A percentile compares a stretch with the other conserved stretches of the same genome.
These are phyloP conservation scores for Baeospora myosura DNA, from an alignment of 1,284 basidiomycete species.

Conservation along the genomic window DNA sequence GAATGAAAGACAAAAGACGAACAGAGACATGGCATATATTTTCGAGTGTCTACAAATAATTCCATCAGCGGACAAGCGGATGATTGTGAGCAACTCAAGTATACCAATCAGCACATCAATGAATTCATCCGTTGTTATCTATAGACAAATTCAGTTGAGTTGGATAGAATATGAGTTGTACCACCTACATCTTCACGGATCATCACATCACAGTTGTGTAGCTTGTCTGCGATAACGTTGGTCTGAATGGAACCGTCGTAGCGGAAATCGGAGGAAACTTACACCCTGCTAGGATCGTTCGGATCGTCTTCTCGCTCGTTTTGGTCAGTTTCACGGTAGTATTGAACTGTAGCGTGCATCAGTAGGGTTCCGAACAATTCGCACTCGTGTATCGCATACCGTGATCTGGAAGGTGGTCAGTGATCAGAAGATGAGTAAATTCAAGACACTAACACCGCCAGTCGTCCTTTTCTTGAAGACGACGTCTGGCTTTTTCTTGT, in stretches of 20 bases:
- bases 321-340: conserved; percentile 89
- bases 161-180: conserved; percentile 5
- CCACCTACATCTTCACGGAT: conserved; percentile 84
- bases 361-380: neutral
- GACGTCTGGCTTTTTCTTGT: conserved; percentile 84
- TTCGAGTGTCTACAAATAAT: conserved; percentile 63
- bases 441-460: conserved; percentile 66
- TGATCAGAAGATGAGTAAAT: neutral
- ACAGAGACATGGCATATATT: conserved; percentile 91
- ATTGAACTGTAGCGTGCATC: conserved; percentile 52
- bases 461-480: conserved; percentile 82
- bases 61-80: conserved; percentile 6
- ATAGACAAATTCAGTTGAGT: conserved; percentile 6
- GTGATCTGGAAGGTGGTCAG: conserved; percentile 37
- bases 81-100: conserved; percentile 11
- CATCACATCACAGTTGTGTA: conserved; percentile 96
- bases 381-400: conserved; percentile 24
- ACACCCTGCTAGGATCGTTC: conserved; percentile 85
- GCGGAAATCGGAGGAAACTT: conserved; percentile 19
- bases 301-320: conserved; percentile 92
- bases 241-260: conserved; percentile 2
- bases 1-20: conserved; percentile 22
- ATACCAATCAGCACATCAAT: conserved; percentile 91
- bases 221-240: conserved; percentile 47
- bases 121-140: conserved; percentile 96